phyloP scores from a whole-genome alignment of 2,329 filamentous ascomycete species.

The Escovopsis weberi region DNA sequence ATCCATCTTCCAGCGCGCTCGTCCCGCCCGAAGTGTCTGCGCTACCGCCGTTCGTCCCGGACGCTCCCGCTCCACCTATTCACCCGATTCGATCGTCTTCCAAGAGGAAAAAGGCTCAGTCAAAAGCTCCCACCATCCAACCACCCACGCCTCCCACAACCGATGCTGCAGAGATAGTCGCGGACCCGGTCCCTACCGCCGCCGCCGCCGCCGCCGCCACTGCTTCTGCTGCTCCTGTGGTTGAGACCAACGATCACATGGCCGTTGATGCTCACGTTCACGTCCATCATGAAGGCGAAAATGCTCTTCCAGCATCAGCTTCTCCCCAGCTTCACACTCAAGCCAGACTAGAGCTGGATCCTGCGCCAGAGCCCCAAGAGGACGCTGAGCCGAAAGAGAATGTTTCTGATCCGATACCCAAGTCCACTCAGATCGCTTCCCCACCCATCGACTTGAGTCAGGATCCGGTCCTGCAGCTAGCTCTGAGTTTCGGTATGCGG shows the following conservation, averaged over 20 bases:
- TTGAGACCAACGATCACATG: not conserved
- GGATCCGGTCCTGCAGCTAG: slow-evolving; percentile 4
- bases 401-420: too few species aligned
- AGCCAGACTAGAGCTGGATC: not conserved
- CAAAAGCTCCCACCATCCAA: slow-evolving; percentile 12
- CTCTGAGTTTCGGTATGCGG: slow-evolving; percentile 4
- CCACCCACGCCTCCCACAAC: slow-evolving; percentile 26
- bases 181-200: not conserved
- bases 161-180: slow-evolving; percentile 19
- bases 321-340: not conserved
- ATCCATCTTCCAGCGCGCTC: slow-evolving; percentile 8
- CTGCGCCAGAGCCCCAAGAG: not conserved
- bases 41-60: slow-evolving; percentile 11
- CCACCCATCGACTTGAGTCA: not conserved
- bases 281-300: not conserved
- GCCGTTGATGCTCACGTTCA: too few species aligned
- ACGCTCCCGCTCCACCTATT: slow-evolving; percentile 3
- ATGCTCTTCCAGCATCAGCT: not conserved
- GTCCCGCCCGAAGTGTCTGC: slow-evolving; percentile 6
- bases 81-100: slow-evolving; percentile 6
- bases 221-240: slow-evolving; percentile 4
- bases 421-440: too few species aligned
- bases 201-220: not conserved
- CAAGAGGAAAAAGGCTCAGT: slow-evolving; percentile 8
- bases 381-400: too few species aligned